Percentiles rank a stretch among this genome's conserved stretches.
Conservation (phyloP, 1,284 basidiomycete species). For the Filobasidium uniguttulatum region DNA sequence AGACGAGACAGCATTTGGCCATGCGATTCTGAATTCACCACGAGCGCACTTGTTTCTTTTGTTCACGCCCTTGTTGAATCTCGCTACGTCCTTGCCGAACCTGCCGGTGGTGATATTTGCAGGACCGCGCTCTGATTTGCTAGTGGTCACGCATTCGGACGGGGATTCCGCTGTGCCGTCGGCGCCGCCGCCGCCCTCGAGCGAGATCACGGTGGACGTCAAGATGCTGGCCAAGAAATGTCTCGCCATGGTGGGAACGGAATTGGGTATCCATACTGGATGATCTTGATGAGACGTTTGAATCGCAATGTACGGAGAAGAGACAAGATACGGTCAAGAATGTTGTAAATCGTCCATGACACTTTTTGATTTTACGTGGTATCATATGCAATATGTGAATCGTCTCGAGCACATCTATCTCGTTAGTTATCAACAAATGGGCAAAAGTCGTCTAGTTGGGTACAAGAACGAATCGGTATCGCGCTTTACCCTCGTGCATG, state of each 20-base stretch:
- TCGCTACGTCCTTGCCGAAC: constrained; percentile 43
- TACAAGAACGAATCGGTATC: constrained; percentile 37
- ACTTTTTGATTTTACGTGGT: no score
- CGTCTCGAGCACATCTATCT: no score
- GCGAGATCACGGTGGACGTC: background rate
- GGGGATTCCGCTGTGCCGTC: background rate
- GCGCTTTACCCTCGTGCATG: constrained; percentile 35
- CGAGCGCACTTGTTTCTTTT: constrained; percentile 73
- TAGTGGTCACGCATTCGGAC: background rate
- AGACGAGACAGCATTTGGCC: constrained; percentile 44
- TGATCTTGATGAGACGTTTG: no score
- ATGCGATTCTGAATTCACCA: constrained; percentile 54
- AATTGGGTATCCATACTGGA: no score
- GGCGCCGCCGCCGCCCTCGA: background rate
- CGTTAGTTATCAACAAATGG: no score
- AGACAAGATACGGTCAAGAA: no score
- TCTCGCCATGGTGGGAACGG: background rate
- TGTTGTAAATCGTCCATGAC: no score
- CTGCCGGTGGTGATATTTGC: background rate
- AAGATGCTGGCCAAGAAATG: background rate
- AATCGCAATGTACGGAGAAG: no score
- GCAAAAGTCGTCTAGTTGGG: background rate
- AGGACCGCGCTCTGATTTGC: no score
- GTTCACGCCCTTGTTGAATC: constrained; percentile 61
- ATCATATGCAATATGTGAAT: no score